Evolutionary conservation across 139 green algal species (phyloP), one percentile per base, ranked within the genome.

Genomic region (Auxenochlorella protothecoides): DNA sequence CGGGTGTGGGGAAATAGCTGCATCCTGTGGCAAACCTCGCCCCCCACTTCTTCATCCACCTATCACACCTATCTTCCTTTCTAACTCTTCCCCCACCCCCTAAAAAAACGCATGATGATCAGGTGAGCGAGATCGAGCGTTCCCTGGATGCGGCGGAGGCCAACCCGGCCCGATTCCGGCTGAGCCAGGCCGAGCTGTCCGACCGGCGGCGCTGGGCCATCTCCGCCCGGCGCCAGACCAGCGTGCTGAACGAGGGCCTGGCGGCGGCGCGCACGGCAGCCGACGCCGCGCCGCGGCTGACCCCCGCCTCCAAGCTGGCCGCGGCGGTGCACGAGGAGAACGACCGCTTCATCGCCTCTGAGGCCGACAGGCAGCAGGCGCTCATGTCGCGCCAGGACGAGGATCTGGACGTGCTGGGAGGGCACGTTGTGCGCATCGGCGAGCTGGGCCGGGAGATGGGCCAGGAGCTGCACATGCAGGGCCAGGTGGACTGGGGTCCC

Each of bases 321-420:
- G 64, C 69, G 16, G 82, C 83, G 3, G 65, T 72, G 15, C 59
- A 76, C 16, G 75, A 83, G 15, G 79, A 85, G 15, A 95, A 93
- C 65, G 85, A 90, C 51, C 67, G 70, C 9, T 92, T 90, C 72
- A 82, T 95, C 16, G 64, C 59, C 0, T 62, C 63, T 3, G 85
- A 95, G 68, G 72, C 67, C 4, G 80, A 86, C 51, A 71, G 75
- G 68, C 90, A 96, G 77, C 76, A 89, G 69, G 65, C 87, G 14
- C 73, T 96, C 16, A 81, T 96, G 59, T 79, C 79, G 81, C 90
- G 69, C 55, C 90, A 96, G 63, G 90, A 96, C 73, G 69, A 89
- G 52, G 76, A 89, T 5, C 64, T 96, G 60, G 85, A 90, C 61
- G 81, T 90, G 56, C 85, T 96, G 57, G 86, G 89, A 59, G 54